Conservation (phyloP, 2,329 filamentous ascomycete species). For the Fonsecaea multimorphosa region DNA sequence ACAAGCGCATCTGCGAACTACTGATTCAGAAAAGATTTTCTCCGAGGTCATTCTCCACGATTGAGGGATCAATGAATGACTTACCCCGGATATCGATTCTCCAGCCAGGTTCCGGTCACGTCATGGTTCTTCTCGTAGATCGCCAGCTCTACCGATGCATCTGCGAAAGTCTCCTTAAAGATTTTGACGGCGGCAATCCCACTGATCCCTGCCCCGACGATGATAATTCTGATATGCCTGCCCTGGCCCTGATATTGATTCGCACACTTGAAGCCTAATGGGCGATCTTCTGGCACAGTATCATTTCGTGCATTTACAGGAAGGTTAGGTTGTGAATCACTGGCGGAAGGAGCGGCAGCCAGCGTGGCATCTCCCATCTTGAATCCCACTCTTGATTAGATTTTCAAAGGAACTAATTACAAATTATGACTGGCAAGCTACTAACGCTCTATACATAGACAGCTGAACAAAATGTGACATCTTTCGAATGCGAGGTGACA, state of each 20-base stretch:
- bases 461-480: no score
- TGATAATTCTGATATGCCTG: constrained; percentile 10
- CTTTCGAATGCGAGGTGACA: no score
- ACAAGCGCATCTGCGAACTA: constrained; percentile 47
- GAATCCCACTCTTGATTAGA: no score
- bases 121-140: constrained; percentile 30
- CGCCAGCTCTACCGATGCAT: constrained; percentile 12
- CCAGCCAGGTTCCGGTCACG: constrained; percentile 26
- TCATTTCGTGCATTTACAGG: background rate
- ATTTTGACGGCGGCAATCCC: constrained; percentile 22
- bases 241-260: constrained; percentile 1
- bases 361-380: no score
- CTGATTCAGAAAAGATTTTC: background rate
- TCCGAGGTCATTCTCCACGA: background rate
- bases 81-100: constrained; percentile 44
- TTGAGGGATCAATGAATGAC: background rate
- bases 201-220: constrained; percentile 21
- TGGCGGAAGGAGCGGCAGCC: background rate
- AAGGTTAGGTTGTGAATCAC: background rate
- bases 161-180: constrained; percentile 15
- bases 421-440: no score
- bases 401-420: no score
- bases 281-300: background rate
- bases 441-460: no score
- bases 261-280: constrained; percentile 3